phyloP scores from a whole-genome alignment of 176 grass and related monocot genomes.

The Cenchrus purpureus region DNA sequence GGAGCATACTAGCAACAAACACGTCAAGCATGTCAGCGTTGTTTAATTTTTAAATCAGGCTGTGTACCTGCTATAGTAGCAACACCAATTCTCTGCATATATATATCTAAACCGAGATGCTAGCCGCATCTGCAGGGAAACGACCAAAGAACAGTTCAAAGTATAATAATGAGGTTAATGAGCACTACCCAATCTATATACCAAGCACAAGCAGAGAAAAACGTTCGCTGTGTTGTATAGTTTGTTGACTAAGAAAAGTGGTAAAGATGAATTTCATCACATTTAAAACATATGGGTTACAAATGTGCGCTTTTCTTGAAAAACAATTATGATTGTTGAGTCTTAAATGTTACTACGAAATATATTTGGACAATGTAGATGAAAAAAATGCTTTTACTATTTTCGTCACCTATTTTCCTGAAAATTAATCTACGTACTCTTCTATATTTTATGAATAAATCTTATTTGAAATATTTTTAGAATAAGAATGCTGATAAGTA shows the following conservation, averaged over 20 bases:
- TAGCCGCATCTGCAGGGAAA: conserved; percentile 5
- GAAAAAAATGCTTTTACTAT: neutral
- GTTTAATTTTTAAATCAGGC: neutral
- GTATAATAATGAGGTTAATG: neutral
- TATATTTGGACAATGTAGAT: neutral
- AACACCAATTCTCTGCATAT: neutral
- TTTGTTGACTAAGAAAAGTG: neutral
- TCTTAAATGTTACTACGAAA: neutral
- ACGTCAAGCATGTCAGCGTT: neutral
- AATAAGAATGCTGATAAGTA: neutral
- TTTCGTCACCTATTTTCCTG: neutral
- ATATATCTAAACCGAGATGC: neutral
- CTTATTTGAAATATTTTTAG: neutral
- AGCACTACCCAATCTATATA: no score
- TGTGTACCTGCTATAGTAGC: neutral
- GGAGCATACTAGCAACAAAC: neutral
- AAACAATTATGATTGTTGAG: neutral
- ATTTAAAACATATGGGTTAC: neutral
- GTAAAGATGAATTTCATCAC: neutral
- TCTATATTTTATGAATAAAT: neutral
- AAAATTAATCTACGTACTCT: neutral
- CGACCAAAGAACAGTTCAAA: neutral
- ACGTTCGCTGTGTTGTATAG: neutral
- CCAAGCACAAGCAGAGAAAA: neutral
- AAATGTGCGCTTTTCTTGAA: neutral